A percentile compares a stretch with the other conserved stretches of the same genome.
phyloP scores from a whole-genome alignment of 495 filamentous ascomycete species.

The Neurospora intermedia region DNA sequence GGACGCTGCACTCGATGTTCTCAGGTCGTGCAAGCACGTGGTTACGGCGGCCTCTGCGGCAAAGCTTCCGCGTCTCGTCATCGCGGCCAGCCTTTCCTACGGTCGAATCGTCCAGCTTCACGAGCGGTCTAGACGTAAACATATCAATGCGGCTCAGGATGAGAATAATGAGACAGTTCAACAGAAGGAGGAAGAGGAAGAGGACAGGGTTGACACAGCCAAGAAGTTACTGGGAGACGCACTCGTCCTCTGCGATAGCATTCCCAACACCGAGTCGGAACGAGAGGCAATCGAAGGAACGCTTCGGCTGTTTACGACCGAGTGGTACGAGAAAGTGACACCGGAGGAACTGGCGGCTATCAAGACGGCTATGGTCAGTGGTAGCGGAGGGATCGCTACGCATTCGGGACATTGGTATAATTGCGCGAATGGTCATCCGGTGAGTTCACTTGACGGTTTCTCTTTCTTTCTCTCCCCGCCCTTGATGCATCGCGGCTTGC shows the following conservation, averaged over 20 bases:
- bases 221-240: neutral
- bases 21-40: neutral
- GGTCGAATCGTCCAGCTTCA: slow-evolving; percentile 5
- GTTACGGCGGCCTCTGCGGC: neutral
- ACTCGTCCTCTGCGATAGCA: slow-evolving; percentile 10
- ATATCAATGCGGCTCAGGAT: neutral
- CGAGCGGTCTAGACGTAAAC: neutral
- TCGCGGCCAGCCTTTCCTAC: slow-evolving; percentile 9
- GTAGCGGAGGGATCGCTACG: slow-evolving; percentile 15
- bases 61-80: slow-evolving; percentile 10
- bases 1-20: neutral
- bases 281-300: slow-evolving; percentile 13
- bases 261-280: slow-evolving; percentile 11
- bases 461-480: neutral
- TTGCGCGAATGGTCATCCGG: slow-evolving; percentile 24
- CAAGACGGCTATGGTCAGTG: slow-evolving; percentile 24
- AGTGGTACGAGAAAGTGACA: slow-evolving; percentile 19
- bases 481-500: too few relatives aligned
- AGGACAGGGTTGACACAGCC: neutral
- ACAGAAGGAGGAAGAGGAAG: neutral
- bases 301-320: slow-evolving; percentile 3
- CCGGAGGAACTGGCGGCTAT: slow-evolving; percentile 20
- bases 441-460: slow-evolving; percentile 4
- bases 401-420: slow-evolving; percentile 29
- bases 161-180: neutral